phyloP scores from a whole-genome alignment of 2,329 filamentous ascomycete genomes.

The Hypoxylon sp. region DNA sequence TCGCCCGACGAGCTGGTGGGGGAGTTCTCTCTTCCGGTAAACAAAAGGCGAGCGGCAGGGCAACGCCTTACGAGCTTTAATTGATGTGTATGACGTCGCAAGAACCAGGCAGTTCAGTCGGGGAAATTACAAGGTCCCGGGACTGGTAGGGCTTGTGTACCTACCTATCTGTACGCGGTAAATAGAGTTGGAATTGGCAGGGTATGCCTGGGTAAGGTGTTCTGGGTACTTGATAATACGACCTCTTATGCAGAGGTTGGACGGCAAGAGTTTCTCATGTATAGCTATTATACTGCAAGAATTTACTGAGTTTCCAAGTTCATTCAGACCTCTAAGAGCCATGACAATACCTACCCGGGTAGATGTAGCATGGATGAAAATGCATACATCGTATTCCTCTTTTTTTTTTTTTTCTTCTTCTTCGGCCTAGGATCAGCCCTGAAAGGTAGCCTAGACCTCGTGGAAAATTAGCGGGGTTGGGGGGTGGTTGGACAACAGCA shows the following conservation, averaged over 20 bases:
- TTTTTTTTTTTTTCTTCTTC: too few relatives aligned
- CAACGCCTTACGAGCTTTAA: slow-evolving; percentile 31
- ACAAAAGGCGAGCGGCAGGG: slow-evolving; percentile 34
- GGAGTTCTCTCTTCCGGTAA: slow-evolving; percentile 21
- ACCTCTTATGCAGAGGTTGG: too few relatives aligned
- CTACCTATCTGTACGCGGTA: too few relatives aligned
- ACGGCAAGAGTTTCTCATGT: too few relatives aligned
- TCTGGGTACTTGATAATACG: too few relatives aligned
- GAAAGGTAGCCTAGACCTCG: slow-evolving; percentile 5
- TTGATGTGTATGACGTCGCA: slow-evolving; percentile 25
- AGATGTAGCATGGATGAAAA: background rate
- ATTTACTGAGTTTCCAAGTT: too few relatives aligned
- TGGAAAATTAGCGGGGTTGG: slow-evolving; percentile 24
- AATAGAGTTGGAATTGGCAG: background rate
- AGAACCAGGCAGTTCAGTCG: slow-evolving; percentile 9
- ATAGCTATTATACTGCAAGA: background rate
- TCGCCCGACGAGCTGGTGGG: background rate
- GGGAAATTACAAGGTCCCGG: slow-evolving; percentile 1
- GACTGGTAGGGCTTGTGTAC: too few relatives aligned
- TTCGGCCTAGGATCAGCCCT: slow-evolving; percentile 1
- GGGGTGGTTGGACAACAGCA: slow-evolving; percentile 15
- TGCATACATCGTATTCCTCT: background rate
- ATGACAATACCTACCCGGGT: too few relatives aligned
- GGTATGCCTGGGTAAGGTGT: background rate
- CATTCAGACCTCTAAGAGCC: background rate